Conservation (phyloP, 2,329 filamentous ascomycete species). For the Penicillium vulpinum region DNA sequence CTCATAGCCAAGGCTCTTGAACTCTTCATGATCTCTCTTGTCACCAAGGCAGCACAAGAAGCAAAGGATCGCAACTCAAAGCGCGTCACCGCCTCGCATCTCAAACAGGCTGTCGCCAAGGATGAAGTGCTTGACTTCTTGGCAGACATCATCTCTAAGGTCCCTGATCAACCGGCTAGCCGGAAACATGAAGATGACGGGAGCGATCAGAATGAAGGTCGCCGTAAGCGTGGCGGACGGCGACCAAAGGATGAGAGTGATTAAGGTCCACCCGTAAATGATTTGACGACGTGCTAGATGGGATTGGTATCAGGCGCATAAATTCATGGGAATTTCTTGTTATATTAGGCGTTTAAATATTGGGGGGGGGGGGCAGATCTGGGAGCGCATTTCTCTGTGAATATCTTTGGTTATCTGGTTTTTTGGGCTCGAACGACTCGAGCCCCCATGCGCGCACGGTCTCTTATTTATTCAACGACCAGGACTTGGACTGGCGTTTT, state of each 20-base stretch:
- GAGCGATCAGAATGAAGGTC: slow-evolving; percentile 50
- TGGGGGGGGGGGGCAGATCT: slow-evolving; percentile 15
- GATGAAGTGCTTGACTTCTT: slow-evolving; percentile 96
- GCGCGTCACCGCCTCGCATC: slow-evolving; percentile 82
- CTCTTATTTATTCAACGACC: not conserved
- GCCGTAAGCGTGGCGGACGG: slow-evolving; percentile 47
- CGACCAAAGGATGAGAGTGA: slow-evolving; percentile 45
- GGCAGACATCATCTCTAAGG: slow-evolving; percentile 82
- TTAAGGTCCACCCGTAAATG: slow-evolving; percentile 18
- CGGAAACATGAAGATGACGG: slow-evolving; percentile 47
- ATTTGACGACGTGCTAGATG: slow-evolving; percentile 27
- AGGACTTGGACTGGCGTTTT: not conserved
- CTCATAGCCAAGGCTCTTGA: slow-evolving; percentile 81
- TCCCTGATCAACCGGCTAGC: slow-evolving; percentile 62
- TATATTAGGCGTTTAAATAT: slow-evolving; percentile 11
- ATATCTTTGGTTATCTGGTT: slow-evolving; percentile 19
- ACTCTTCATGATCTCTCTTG: slow-evolving; percentile 94
- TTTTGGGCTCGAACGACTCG: not conserved
- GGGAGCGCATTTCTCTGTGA: slow-evolving; percentile 29
- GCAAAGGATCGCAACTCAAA: slow-evolving; percentile 82
- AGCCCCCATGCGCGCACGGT: not conserved
- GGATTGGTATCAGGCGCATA: slow-evolving; percentile 23
- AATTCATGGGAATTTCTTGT: not conserved
- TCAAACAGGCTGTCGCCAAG: slow-evolving; percentile 84
- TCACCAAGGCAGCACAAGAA: slow-evolving; percentile 82